phyloP scores from a whole-genome alignment of 495 filamentous ascomycete genomes.

The Penicillium lividum region DNA sequence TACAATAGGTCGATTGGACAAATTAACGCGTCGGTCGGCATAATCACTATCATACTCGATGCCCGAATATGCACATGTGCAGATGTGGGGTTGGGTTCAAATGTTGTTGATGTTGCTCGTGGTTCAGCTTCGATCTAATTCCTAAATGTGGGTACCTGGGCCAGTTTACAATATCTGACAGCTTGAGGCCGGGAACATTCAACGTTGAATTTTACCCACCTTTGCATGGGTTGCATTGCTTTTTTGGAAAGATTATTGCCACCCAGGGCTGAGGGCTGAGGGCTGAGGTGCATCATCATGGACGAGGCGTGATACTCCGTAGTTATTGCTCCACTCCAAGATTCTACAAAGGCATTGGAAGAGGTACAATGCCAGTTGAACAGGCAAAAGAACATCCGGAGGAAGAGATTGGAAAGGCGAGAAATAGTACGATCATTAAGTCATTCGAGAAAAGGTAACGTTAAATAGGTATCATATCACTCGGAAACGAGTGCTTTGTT shows the following conservation, averaged over 20 bases:
- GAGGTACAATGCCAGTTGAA: background rate
- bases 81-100: background rate
- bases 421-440: slow-evolving; percentile 32
- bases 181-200: background rate
- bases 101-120: background rate
- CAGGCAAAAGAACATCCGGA: background rate
- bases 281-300: too few relatives aligned
- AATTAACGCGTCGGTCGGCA: background rate
- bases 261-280: too few relatives aligned
- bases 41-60: background rate
- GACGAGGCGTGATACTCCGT: too few relatives aligned
- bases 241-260: too few relatives aligned
- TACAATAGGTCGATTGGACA: background rate
- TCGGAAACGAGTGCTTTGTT: slow-evolving; percentile 37
- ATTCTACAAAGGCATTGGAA: background rate
- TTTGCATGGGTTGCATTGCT: background rate
- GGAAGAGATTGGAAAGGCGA: background rate
- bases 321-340: background rate
- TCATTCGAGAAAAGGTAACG: slow-evolving; percentile 33
- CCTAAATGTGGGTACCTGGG: background rate
- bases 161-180: background rate
- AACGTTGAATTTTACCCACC: too few relatives aligned
- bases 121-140: background rate
- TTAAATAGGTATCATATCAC: slow-evolving; percentile 41
- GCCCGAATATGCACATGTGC: background rate